Conservation (phyloP, 169 alveolate genomes). For the Babesia ovata region DNA sequence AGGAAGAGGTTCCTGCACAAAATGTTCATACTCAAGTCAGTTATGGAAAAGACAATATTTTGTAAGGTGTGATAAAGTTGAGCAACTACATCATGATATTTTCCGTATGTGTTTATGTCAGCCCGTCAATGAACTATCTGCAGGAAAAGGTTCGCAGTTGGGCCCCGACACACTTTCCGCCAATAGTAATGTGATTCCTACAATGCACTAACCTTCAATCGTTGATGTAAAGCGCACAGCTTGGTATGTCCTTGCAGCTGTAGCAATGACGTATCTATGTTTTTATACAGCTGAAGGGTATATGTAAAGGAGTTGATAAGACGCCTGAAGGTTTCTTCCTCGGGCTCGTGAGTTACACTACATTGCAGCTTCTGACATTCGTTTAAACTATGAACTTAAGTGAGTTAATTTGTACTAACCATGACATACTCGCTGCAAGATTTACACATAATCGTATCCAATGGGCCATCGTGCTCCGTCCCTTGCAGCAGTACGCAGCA, state of each 20-base stretch:
- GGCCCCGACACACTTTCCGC: too few relatives aligned
- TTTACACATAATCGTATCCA: constrained; percentile 12
- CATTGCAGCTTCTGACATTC: constrained; percentile 9
- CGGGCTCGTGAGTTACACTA: constrained; percentile 1
- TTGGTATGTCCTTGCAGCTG: constrained; percentile 63
- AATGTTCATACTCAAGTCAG: not conserved
- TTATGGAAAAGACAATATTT: too few relatives aligned
- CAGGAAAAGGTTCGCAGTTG: too few relatives aligned
- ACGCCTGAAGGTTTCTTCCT: not conserved
- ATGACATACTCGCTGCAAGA: constrained; percentile 36
- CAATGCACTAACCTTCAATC: constrained; percentile 31
- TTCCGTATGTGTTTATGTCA: too few relatives aligned
- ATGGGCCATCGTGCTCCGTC: not conserved
- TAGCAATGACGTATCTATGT: constrained; percentile 16
- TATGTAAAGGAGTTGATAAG: constrained; percentile 8
- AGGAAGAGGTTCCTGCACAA: constrained; percentile 58
- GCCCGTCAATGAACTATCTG: too few relatives aligned
- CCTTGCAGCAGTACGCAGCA: constrained; percentile 12
- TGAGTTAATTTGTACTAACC: constrained; percentile 14
- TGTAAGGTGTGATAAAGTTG: too few relatives aligned
- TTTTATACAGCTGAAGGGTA: constrained; percentile 31
- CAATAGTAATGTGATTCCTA: not conserved
- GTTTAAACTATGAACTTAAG: not conserved
- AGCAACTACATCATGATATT: too few relatives aligned
- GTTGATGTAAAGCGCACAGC: constrained; percentile 41